Evolutionary conservation across 441 rosid genomes (phyloP).

Genomic region (Macaranga tanarius): DNA sequence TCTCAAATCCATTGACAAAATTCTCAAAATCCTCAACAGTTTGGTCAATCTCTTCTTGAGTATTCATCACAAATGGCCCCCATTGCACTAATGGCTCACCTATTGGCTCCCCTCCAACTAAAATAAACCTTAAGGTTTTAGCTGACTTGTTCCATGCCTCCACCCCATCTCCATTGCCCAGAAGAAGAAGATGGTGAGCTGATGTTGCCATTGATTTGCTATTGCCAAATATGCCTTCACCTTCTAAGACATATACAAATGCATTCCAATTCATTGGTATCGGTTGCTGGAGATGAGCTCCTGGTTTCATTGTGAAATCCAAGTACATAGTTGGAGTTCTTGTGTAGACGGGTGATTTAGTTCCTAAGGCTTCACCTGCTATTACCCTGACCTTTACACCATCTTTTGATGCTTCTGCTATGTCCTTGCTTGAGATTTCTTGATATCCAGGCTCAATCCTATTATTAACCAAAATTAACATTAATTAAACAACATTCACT

Average conservation of each 20-base stretch:
- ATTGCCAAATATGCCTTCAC: conserved; percentile 64
- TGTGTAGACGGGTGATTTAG: conserved; percentile 65
- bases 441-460: conserved; percentile 89
- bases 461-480: background rate
- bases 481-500: too few relatives aligned
- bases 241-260: conserved; percentile 72
- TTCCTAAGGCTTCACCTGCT: conserved; percentile 84
- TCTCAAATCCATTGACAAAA: conserved; percentile 73
- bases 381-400: conserved; percentile 71
- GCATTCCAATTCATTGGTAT: conserved; percentile 69
- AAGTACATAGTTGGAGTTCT: conserved; percentile 87
- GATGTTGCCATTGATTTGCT: conserved; percentile 31
- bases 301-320: conserved; percentile 69
- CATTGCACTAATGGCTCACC: conserved; percentile 72
- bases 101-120: conserved; percentile 78
- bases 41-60: conserved; percentile 74
- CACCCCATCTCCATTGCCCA: conserved; percentile 58
- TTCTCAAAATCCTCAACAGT: conserved; percentile 73
- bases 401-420: conserved; percentile 54
- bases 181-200: conserved; percentile 62
- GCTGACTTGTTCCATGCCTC: conserved; percentile 73
- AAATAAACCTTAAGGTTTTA: conserved; percentile 56
- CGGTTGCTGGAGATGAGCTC: conserved; percentile 60
- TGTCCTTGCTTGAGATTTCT: conserved; percentile 63
- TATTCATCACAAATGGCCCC: conserved; percentile 96